Evolutionary conservation across 352 stramenopile genomes (phyloP).

Genomic region (Phytophthora citricola): DNA sequence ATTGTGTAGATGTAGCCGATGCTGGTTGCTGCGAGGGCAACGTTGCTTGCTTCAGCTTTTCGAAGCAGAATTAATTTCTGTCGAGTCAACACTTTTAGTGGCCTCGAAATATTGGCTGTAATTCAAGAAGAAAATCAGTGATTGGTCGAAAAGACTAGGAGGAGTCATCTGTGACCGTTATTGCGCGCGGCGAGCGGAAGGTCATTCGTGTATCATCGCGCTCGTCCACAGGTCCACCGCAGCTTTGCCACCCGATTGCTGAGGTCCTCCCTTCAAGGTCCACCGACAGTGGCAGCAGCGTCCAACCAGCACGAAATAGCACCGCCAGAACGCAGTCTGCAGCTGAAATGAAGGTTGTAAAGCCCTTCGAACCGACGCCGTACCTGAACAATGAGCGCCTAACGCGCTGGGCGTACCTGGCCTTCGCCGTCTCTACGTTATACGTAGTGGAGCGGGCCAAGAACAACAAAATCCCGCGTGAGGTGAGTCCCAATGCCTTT

Average conservation of each 20-base stretch:
- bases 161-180: constrained; percentile 7
- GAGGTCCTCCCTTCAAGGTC: constrained; percentile 30
- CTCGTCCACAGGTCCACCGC: background rate
- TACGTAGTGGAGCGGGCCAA: constrained; percentile 48
- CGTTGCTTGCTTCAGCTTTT: background rate
- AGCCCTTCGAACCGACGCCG: constrained; percentile 12
- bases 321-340: constrained; percentile 4
- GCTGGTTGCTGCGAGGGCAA: too few species aligned
- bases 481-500: constrained; percentile 28
- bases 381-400: constrained; percentile 42
- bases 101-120: constrained; percentile 1
- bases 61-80: constrained; percentile 18
- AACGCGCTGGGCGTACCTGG: constrained; percentile 51
- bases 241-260: constrained; percentile 13
- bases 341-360: constrained; percentile 39
- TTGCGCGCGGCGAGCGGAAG: constrained; percentile 15
- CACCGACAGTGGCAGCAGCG: constrained; percentile 4
- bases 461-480: constrained; percentile 50
- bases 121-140: background rate
- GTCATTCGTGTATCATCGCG: constrained; percentile 22
- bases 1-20: background rate
- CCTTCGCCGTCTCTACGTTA: constrained; percentile 46
- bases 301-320: constrained; percentile 8
- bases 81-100: constrained; percentile 19
- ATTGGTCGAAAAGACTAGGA: constrained; percentile 7